Conservation (phyloP, 2,329 filamentous ascomycete genomes). For the Hawksworthiomyces lignivorus region DNA sequence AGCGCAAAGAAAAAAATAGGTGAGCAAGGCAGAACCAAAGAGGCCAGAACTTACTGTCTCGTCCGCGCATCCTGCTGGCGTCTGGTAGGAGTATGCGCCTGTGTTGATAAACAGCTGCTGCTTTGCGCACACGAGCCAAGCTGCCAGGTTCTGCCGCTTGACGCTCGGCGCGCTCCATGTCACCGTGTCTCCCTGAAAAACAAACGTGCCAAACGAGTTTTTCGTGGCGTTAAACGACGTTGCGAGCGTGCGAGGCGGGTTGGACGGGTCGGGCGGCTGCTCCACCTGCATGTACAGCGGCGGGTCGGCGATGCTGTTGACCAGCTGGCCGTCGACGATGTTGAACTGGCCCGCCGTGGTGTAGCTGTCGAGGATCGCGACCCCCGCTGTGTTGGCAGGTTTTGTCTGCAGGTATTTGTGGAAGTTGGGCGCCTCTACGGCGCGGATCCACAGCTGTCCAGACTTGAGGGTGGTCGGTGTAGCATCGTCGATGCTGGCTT, state of each 20-base stretch:
- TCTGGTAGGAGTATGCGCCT: constrained; percentile 50
- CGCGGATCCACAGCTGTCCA: constrained; percentile 51
- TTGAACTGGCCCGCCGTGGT: constrained; percentile 51
- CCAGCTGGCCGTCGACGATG: constrained; percentile 46
- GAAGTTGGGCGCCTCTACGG: constrained; percentile 49
- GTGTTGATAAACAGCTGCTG: constrained; percentile 50
- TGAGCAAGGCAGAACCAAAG: too few relatives aligned
- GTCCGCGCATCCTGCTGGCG: constrained; percentile 49
- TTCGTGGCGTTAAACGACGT: constrained; percentile 43
- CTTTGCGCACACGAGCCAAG: constrained; percentile 50
- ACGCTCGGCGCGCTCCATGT: constrained; percentile 44
- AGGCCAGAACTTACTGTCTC: constrained; percentile 42
- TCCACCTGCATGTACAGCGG: constrained; percentile 41
- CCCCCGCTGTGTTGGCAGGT: constrained; percentile 33
- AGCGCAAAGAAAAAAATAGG: too few relatives aligned
- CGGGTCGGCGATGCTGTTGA: constrained; percentile 37
- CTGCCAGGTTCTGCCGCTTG: constrained; percentile 44
- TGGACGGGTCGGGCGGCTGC: constrained; percentile 31
- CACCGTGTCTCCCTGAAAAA: constrained; percentile 49
- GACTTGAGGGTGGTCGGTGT: constrained; percentile 34
- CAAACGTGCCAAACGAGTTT: constrained; percentile 49
- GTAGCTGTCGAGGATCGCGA: constrained; percentile 43
- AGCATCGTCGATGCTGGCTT: constrained; percentile 4
- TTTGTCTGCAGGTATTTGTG: constrained; percentile 46
- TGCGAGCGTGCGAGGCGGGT: constrained; percentile 34